Base-by-base conservation (phyloP, 768 basidiomycete species). In the Podaxis rugospora region DNA sequence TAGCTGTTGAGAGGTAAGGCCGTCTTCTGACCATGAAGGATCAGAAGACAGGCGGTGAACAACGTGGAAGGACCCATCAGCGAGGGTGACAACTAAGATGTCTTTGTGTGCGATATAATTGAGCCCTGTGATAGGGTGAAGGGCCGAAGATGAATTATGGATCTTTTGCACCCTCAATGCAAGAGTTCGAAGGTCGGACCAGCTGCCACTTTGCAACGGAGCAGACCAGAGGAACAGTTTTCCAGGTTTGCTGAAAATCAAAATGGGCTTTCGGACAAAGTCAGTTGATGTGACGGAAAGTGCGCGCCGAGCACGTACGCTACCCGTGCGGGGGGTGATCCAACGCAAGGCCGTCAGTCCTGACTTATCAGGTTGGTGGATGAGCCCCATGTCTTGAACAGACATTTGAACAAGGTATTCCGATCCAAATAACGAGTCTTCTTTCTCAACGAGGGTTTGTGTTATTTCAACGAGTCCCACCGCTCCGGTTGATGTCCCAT, bases 31-130 rank as follows among this genome's bases (percentile, higher is more conserved):
- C 50, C 63, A 39, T 18, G 62, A 58, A 5, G 86, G 88, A 27
- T 78, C 74, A 5, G 62, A 64, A 23, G 82, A 80, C 28, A 91
- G 21, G 55, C 76, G 70, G 65, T 83, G 78, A 57, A 92, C 69
- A 52, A 80, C 80, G 67, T 89, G 85, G 66, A 90, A 79, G 7
- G 88, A 86, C 0, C 91, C 92, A 64, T 93, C 91, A 39, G 80
- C 78, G 16, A 92, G 76, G 3, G 84, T 76, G 39, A 91, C 62
- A 18, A 90, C 59, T 35, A 90, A 74, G 0, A 73, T 63, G 66
- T 92, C 90, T 35, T 72, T 72, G 16, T 72, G 68, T 3, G 64
- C 69, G 16, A 81, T 65, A 69, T 90, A 89, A 14, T 76, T 69
- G 35, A 90, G 69, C 0, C 91, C 90, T 13, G 87, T 81, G 18